These are phyloP conservation scores for Chaetomium sp. DNA, from an alignment of 2,329 filamentous ascomycete species.

Conservation along the genomic window DNA sequence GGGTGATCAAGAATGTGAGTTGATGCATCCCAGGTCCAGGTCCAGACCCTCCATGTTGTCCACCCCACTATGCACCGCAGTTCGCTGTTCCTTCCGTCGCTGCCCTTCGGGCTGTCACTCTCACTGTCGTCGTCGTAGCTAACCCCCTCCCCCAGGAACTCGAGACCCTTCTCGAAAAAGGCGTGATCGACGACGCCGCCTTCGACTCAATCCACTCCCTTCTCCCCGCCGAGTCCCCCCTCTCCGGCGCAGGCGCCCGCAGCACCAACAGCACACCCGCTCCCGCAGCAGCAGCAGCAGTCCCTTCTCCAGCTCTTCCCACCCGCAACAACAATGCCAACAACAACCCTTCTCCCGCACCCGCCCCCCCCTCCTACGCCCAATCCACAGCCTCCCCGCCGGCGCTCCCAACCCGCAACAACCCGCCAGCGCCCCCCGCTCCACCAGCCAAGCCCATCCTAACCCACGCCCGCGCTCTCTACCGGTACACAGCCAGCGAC, in stretches of 20 bases:
- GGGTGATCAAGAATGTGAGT: slow-evolving; percentile 74
- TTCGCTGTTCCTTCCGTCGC: not conserved
- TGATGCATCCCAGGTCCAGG: not conserved
- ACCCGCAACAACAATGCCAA: slow-evolving; percentile 32
- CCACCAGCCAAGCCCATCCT: slow-evolving; percentile 52
- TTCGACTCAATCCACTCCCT: slow-evolving; percentile 68
- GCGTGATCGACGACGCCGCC: slow-evolving; percentile 66
- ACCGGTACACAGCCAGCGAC: slow-evolving; percentile 73
- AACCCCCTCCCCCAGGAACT: slow-evolving; percentile 60
- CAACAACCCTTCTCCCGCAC: slow-evolving; percentile 11
- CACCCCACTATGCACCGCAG: not conserved
- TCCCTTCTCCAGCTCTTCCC: slow-evolving; percentile 20
- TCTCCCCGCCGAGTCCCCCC: slow-evolving; percentile 64
- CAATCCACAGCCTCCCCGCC: slow-evolving; percentile 37
- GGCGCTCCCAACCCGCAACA: slow-evolving; percentile 21
- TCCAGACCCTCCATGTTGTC: not conserved
- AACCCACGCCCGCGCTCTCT: slow-evolving; percentile 71
- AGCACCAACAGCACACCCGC: slow-evolving; percentile 28
- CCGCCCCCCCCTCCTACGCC: slow-evolving; percentile 41
- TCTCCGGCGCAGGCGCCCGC: slow-evolving; percentile 36
- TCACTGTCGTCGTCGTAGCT: slow-evolving; percentile 1
- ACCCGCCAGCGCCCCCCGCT: slow-evolving; percentile 36
- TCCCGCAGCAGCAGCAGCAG: slow-evolving; percentile 14
- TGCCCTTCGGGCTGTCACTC: not conserved
- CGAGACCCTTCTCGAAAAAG: slow-evolving; percentile 78